Evolutionary conservation across 2,329 filamentous ascomycete genomes (phyloP), one percentile per base, ranked within the genome.

Genomic region (Tricladium varicosporioides): DNA sequence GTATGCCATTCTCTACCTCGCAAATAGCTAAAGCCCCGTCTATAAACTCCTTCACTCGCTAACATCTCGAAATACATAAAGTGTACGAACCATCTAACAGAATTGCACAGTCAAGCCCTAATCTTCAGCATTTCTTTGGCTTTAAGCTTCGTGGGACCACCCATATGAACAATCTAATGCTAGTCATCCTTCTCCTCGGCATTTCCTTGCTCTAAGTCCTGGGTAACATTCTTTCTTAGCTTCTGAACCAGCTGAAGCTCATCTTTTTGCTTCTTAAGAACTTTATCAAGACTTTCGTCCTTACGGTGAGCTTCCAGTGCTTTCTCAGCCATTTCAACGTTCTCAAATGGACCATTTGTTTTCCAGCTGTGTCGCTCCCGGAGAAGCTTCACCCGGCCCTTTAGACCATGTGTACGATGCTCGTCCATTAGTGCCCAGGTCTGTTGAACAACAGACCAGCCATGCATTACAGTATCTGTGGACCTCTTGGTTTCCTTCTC

Each of bases 301-400:
- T 67, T 69, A 32, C 69, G 72, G 55, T 81, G 67, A 19, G 77
- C 78, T 16, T 74, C 72, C 14, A 84, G 69, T 0, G 76, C 75
- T 54, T 67, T 70, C 61, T 77, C 72, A 0, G 80, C 80, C 18
- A 72, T 72, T 5, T 77, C 74, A 2, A 79, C 74, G 56, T 75
- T 80, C 64, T 82, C 76, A 56, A 83, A 81, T 2, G 62, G 63
- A 2, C 69, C 66, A 18, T 62, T 66, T 4, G 77, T 73, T 11
- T 72, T 73, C 7, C 73, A 76, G 43, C 74, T 70, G 9, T 74
- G 75, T 16, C 73, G 72, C 56, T 73, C 70, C 36, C 71, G 68
- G 55, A 74, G 66, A 5, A 70, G 67, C 5, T 66, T 69, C 44
- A 66, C 60, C 53, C 65, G 61, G 11, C 76, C 66, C 19, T 72